Conservation (phyloP, 2,329 filamentous ascomycete species). For the Dendryphion nanum region DNA sequence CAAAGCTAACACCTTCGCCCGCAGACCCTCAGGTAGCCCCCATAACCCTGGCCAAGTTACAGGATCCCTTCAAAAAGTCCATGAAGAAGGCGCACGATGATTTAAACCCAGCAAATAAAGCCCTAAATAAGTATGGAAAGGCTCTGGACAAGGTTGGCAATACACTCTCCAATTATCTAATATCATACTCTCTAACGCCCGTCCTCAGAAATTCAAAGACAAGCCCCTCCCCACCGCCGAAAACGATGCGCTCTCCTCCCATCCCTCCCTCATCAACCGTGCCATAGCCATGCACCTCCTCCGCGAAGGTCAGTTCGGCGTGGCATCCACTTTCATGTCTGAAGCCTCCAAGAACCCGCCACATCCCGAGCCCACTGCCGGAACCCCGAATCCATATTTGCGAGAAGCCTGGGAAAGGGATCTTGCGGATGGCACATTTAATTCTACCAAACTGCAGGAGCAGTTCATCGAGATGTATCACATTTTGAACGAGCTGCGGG, state of each 20-base stretch:
- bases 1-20: constrained; percentile 13
- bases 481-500: constrained; percentile 76
- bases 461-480: constrained; percentile 89
- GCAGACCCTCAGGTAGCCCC: constrained; percentile 68
- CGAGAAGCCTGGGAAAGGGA: constrained; percentile 41
- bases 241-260: constrained; percentile 74
- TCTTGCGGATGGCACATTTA: constrained; percentile 56
- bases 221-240: constrained; percentile 71
- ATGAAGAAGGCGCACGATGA: constrained; percentile 79
- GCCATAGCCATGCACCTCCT: constrained; percentile 96
- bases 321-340: constrained; percentile 79
- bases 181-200: background rate
- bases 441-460: constrained; percentile 68
- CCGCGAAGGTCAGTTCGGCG: constrained; percentile 87
- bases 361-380: constrained; percentile 36
- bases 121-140: constrained; percentile 80
- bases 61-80: constrained; percentile 78
- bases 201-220: constrained; percentile 56
- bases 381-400: constrained; percentile 33
- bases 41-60: constrained; percentile 76
- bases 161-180: background rate
- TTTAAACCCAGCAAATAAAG: constrained; percentile 78
- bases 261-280: constrained; percentile 78
- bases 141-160: constrained; percentile 71
- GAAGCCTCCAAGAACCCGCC: constrained; percentile 60